These are phyloP conservation scores for Umbelopsis ramanniana DNA, from an alignment of 192 early-diverging fungal species.

Conservation along the genomic window DNA sequence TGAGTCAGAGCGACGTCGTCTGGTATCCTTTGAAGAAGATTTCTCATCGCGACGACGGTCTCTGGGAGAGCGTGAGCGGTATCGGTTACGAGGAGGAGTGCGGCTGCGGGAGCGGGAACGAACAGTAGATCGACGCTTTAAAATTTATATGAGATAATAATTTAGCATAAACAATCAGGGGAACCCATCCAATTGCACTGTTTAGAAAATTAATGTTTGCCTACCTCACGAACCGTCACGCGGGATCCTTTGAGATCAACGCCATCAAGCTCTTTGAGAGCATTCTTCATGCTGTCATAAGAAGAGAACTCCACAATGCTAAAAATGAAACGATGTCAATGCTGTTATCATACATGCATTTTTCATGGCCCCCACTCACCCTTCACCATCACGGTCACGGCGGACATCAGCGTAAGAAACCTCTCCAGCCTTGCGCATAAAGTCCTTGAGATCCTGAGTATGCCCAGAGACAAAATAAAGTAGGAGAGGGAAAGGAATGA, in stretches of 20 bases:
- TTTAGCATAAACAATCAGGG: not conserved
- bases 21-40: not conserved
- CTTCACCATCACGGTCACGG: constrained; percentile 80
- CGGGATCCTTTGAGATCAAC: constrained; percentile 69
- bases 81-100: constrained; percentile 23
- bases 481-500: constrained; percentile 21
- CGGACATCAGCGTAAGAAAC: constrained; percentile 92
- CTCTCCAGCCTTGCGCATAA: constrained; percentile 93
- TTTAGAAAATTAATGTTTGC: no score
- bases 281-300: constrained; percentile 82
- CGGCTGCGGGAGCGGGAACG: constrained; percentile 23
- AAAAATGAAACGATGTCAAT: constrained; percentile 11
- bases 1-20: not conserved
- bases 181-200: no score
- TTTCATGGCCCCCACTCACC: constrained; percentile 47
- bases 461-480: constrained; percentile 18
- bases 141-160: not conserved
- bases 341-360: not conserved
- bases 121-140: constrained; percentile 7
- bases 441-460: constrained; percentile 93
- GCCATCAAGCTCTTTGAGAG: constrained; percentile 83
- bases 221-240: constrained; percentile 69
- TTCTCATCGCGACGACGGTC: constrained; percentile 27
- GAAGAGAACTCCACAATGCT: constrained; percentile 91
- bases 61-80: constrained; percentile 24